Conservation (phyloP, 768 basidiomycete genomes). For the Trametes cingulata region DNA sequence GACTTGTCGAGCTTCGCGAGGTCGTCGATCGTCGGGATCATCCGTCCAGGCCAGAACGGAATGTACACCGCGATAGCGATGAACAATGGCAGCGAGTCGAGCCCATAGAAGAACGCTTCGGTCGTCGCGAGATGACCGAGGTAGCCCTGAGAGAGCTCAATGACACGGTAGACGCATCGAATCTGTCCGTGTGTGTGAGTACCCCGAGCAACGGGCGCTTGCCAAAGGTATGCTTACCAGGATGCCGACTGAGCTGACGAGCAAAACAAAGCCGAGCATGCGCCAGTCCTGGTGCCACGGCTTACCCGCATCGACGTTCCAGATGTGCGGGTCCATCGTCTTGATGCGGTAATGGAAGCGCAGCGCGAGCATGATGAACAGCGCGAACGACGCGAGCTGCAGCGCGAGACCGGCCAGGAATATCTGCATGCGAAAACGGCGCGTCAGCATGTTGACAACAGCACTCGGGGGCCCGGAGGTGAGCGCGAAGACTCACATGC, state of each 20-base stretch:
- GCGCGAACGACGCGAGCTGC: constrained; percentile 53
- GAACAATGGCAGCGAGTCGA: constrained; percentile 68
- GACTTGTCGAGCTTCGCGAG: constrained; percentile 3
- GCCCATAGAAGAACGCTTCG: constrained; percentile 63
- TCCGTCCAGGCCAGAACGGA: constrained; percentile 65
- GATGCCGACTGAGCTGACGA: constrained; percentile 61
- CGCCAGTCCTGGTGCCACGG: constrained; percentile 62
- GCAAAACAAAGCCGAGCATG: constrained; percentile 49
- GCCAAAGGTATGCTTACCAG: no score
- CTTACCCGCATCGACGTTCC: constrained; percentile 39
- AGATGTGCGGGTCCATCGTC: constrained; percentile 41
- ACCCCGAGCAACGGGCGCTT: no score
- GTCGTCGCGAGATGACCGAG: constrained; percentile 54
- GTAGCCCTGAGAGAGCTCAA: constrained; percentile 66
- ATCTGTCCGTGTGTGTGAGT: no score
- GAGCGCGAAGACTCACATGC: constrained; percentile 3
- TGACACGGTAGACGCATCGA: constrained; percentile 59
- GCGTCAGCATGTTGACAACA: no score
- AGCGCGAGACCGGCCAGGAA: constrained; percentile 59
- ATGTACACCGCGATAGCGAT: constrained; percentile 58
- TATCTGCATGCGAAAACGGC: constrained; percentile 34
- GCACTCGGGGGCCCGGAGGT: not conserved
- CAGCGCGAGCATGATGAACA: constrained; percentile 48
- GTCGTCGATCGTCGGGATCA: constrained; percentile 37
- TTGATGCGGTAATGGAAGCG: constrained; percentile 53